Conservation (phyloP, 2,329 filamentous ascomycete species). For the Stromatinia cepivora region DNA sequence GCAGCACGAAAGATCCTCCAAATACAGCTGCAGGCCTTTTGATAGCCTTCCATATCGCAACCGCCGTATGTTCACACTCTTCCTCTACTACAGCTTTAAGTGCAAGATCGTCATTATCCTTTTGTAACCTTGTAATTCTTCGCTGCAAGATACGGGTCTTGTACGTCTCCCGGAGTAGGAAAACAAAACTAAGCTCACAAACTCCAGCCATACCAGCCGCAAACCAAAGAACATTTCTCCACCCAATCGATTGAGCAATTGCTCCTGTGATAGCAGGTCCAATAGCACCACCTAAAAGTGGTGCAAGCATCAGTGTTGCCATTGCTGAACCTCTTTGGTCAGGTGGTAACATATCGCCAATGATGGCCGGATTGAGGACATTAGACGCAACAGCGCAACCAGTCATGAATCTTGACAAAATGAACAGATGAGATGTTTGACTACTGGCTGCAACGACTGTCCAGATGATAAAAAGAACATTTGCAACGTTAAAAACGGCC, state of each 20-base stretch:
- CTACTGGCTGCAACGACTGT: constrained; percentile 48
- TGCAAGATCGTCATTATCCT: background rate
- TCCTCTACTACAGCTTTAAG: background rate
- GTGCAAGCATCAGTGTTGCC: constrained; percentile 40
- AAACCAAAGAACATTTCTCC: constrained; percentile 55
- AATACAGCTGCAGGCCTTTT: constrained; percentile 46
- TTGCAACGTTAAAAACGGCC: constrained; percentile 46
- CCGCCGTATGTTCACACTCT: constrained; percentile 39
- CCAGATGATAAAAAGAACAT: constrained; percentile 53
- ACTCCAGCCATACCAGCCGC: constrained; percentile 44
- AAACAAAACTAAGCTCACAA: constrained; percentile 48
- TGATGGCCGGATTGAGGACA: constrained; percentile 46
- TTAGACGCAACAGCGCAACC: constrained; percentile 35
- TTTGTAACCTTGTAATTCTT: constrained; percentile 43
- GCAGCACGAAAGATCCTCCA: constrained; percentile 54
- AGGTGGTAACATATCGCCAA: constrained; percentile 50
- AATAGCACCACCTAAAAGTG: constrained; percentile 39
- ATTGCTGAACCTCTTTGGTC: constrained; percentile 49
- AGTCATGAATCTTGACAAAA: constrained; percentile 43
- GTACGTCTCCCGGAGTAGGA: constrained; percentile 59
- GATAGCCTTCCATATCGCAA: constrained; percentile 40
- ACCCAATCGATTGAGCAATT: constrained; percentile 49
- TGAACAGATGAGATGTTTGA: constrained; percentile 46
- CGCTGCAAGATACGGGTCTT: constrained; percentile 54
- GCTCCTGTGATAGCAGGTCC: constrained; percentile 41